phyloP scores from a whole-genome alignment of 257 asterid genomes.

The Plectranthus barbatus region DNA sequence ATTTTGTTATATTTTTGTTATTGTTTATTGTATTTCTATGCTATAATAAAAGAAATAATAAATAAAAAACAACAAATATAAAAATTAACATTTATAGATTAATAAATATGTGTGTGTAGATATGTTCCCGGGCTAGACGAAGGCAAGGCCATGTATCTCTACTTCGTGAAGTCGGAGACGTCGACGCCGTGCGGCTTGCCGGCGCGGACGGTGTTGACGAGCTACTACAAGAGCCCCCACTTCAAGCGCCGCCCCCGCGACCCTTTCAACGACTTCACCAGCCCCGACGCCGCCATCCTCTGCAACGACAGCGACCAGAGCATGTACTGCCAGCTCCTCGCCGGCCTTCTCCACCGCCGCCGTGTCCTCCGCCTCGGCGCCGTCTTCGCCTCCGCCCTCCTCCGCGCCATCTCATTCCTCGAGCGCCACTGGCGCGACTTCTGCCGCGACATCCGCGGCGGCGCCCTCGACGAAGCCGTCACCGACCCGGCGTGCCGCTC shows the following conservation, averaged over 20 bases:
- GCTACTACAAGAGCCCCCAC: no score
- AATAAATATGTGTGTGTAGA: slow-evolving; percentile 13
- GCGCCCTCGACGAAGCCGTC: slow-evolving; percentile 30
- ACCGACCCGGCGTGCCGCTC: slow-evolving; percentile 40
- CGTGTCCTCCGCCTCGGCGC: slow-evolving; percentile 78
- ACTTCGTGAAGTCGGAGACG: slow-evolving; percentile 69
- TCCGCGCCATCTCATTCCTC: slow-evolving; percentile 68
- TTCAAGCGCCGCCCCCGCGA: slow-evolving; percentile 52
- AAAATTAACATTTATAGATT: no score
- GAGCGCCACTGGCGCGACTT: slow-evolving; percentile 54
- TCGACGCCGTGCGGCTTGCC: slow-evolving; percentile 67
- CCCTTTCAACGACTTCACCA: slow-evolving; percentile 55
- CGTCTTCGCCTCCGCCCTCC: slow-evolving; percentile 74
- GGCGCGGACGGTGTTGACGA: slow-evolving; percentile 65
- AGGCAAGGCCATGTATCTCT: slow-evolving; percentile 78
- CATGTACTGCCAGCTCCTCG: slow-evolving; percentile 78
- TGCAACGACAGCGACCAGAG: slow-evolving; percentile 66
- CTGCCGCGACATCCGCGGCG: slow-evolving; percentile 52
- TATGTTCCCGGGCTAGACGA: slow-evolving; percentile 44
- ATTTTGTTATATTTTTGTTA: no score
- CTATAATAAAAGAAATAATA: no score
- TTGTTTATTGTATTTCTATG: no score
- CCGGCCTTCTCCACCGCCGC: slow-evolving; percentile 64
- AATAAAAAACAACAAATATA: no score
- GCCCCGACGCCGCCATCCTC: slow-evolving; percentile 61